Percentiles rank a stretch among this genome's conserved stretches.
Conservation (phyloP, 495 filamentous ascomycete species). For the Aspergillus kassunensis region DNA sequence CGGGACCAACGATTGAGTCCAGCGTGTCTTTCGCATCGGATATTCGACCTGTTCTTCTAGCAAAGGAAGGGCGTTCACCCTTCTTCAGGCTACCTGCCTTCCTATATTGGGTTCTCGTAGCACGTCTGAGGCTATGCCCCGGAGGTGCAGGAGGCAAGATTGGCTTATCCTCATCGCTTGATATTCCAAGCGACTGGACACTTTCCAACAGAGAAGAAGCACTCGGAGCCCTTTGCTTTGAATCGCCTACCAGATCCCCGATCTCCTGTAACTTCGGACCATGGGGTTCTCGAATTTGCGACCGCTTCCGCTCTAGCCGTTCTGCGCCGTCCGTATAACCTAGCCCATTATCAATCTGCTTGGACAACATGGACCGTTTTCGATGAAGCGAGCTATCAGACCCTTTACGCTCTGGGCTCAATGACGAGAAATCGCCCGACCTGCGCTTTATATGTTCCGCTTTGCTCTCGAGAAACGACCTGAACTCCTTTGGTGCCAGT, state of each 20-base stretch:
- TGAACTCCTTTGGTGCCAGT: conserved; percentile 93
- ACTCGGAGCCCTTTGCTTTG: conserved; percentile 50
- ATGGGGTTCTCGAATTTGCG: conserved; percentile 55
- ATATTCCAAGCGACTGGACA: conserved; percentile 45
- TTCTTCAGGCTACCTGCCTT: conserved; percentile 77
- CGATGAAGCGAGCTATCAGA: conserved; percentile 65
- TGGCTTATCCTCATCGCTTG: conserved; percentile 73
- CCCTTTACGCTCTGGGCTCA: conserved; percentile 58
- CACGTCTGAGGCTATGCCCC: conserved; percentile 76
- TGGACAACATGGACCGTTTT: conserved; percentile 94
- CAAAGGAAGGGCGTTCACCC: conserved; percentile 70
- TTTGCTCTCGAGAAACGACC: conserved; percentile 89
- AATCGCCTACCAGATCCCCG: conserved; percentile 77
- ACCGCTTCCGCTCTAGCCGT: conserved; percentile 70
- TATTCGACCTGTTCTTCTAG: conserved; percentile 63
- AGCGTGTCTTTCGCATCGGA: conserved; percentile 57
- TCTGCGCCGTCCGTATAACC: conserved; percentile 89
- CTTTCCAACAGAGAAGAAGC: conserved; percentile 27
- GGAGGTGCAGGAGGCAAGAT: conserved; percentile 73
- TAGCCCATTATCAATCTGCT: conserved; percentile 73
- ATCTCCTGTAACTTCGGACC: conserved; percentile 62
- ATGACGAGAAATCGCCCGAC: conserved; percentile 64
- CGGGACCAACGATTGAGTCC: conserved; percentile 35
- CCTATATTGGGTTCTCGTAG: conserved; percentile 88
- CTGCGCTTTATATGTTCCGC: conserved; percentile 82